Conservation (phyloP, 1,284 basidiomycete species). For the Prillingera fragicola region DNA sequence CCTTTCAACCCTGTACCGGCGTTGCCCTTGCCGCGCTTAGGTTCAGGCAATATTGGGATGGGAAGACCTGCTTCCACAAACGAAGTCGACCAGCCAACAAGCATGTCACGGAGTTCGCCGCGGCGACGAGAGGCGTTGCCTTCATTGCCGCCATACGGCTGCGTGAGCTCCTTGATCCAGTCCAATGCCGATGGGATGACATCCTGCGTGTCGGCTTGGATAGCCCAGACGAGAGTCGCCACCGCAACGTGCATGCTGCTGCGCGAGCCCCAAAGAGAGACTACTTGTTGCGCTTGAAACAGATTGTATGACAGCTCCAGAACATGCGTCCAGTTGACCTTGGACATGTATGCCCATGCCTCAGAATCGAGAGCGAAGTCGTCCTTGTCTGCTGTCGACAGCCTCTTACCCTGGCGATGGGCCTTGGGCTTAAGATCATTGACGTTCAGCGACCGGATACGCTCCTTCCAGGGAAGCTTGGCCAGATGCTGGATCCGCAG, state of each 20-base stretch:
- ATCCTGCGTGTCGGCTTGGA: no score
- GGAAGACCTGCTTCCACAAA: constrained; percentile 15
- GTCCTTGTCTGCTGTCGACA: constrained; percentile 1
- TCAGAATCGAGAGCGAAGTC: constrained; percentile 11
- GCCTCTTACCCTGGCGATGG: neutral
- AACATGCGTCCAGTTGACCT: constrained; percentile 20
- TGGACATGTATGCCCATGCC: constrained; percentile 8
- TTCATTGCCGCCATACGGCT: constrained; percentile 7
- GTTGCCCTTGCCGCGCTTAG: constrained; percentile 14
- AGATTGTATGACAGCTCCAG: constrained; percentile 23
- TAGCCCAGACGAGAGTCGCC: constrained; percentile 19
- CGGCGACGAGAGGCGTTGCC: constrained; percentile 2
- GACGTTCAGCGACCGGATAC: constrained; percentile 1
- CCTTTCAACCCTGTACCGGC: constrained; percentile 24
- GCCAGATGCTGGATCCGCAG: constrained; percentile 13
- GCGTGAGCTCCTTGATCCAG: constrained; percentile 4
- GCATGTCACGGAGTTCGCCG: constrained; percentile 13
- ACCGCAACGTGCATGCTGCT: constrained; percentile 10
- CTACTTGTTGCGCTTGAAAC: constrained; percentile 29
- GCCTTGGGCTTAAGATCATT: constrained; percentile 6
- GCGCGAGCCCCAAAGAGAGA: constrained; percentile 21
- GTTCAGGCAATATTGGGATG: constrained; percentile 18
- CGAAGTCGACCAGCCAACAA: constrained; percentile 21
- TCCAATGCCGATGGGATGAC: no score
- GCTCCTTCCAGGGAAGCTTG: constrained; percentile 10